Conservation (phyloP, 129 eudicot genomes). For the Chrysanthemum makinoi region DNA sequence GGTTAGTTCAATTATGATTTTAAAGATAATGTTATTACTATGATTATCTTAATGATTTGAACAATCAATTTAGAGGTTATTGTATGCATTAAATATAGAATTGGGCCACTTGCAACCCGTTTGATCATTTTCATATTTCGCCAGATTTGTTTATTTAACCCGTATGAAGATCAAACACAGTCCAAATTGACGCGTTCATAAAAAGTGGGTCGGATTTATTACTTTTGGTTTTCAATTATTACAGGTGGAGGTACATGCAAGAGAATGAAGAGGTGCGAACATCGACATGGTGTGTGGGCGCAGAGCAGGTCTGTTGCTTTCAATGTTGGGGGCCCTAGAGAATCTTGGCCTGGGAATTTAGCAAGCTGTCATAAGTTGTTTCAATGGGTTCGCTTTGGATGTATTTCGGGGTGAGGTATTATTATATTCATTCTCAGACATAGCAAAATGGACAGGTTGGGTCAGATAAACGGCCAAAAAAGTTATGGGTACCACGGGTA, state of each 20-base stretch:
- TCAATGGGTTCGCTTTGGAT: conserved; percentile 72
- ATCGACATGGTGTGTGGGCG: neutral
- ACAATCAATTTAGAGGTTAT: too few relatives aligned
- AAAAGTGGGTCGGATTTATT: neutral
- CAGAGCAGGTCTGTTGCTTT: conserved; percentile 54
- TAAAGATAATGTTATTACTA: too few relatives aligned
- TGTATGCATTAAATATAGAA: too few relatives aligned
- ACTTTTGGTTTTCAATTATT: conserved; percentile 4
- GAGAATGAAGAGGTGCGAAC: conserved; percentile 71
- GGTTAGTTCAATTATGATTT: neutral
- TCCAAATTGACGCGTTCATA: neutral
- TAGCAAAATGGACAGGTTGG: neutral
- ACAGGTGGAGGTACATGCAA: conserved; percentile 58
- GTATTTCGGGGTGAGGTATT: conserved; percentile 66
- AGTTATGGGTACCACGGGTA: neutral
- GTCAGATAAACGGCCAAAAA: neutral
- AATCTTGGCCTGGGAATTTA: conserved; percentile 61
- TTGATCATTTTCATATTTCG: too few relatives aligned
- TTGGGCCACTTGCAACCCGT: too few relatives aligned
- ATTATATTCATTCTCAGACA: neutral
- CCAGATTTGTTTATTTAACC: neutral
- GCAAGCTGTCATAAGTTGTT: conserved; percentile 82
- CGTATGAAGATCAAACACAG: neutral
- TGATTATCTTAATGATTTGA: too few relatives aligned
- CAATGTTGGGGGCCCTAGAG: conserved; percentile 66